Evolutionary conservation across 2,329 filamentous ascomycete species (phyloP).

Genomic region (Elsinoe batatas): DNA sequence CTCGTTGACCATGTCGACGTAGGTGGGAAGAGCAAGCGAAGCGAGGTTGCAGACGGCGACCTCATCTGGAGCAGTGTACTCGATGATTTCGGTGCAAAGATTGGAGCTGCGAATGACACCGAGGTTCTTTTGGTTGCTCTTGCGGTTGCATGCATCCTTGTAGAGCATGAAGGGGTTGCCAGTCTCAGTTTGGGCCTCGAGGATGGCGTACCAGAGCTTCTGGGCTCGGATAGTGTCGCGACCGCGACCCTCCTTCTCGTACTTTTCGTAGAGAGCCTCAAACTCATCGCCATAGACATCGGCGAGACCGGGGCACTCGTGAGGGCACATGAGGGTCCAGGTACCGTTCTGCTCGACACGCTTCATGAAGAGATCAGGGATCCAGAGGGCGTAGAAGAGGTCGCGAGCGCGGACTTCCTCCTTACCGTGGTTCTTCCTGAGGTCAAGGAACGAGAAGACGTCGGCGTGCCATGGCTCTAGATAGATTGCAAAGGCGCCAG

Average conservation of each 20-base stretch:
- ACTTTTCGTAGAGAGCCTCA: conserved; percentile 80
- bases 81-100: conserved; percentile 95
- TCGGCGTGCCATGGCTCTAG: conserved; percentile 98
- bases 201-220: conserved; percentile 98
- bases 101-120: conserved; percentile 98
- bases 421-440: conserved; percentile 99
- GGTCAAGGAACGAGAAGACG: conserved; percentile 92
- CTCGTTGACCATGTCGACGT: conserved; percentile 74
- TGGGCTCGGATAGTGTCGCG: conserved; percentile 90
- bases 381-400: conserved; percentile 96
- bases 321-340: conserved; percentile 98
- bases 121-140: conserved; percentile 99
- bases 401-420: conserved; percentile 95
- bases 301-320: conserved; percentile 87
- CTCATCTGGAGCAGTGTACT: conserved; percentile 95
- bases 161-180: conserved; percentile 99
- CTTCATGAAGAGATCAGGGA: conserved; percentile 99
- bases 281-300: conserved; percentile 98
- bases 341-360: conserved; percentile 92
- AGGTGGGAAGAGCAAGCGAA: conserved; percentile 83
- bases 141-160: conserved; percentile 96
- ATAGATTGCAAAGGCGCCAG: conserved; percentile 97
- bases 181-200: conserved; percentile 97
- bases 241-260: conserved; percentile 79
- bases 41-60: conserved; percentile 98